Percentiles rank a stretch among this genome's conserved stretches.
Evolutionary conservation across 306 rosid species (phyloP).

Genomic region (Begonia fuchsioides): DNA sequence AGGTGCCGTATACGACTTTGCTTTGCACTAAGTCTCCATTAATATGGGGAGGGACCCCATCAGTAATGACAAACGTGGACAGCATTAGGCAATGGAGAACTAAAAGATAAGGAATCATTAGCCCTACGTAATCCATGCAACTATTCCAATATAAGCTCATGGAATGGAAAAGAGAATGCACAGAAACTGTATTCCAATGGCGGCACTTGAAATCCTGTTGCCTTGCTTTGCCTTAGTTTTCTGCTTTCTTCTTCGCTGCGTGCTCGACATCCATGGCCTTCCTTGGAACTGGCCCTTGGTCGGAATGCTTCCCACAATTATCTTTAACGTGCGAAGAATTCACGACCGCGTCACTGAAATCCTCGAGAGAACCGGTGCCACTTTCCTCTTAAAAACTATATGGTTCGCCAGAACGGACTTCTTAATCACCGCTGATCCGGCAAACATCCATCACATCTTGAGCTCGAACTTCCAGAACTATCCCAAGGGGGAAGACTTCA

Average conservation of each 20-base stretch:
- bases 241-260: background rate
- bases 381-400: slow-evolving; percentile 10
- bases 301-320: slow-evolving; percentile 22
- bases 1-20: no score
- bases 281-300: slow-evolving; percentile 20
- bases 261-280: background rate
- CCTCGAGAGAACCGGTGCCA: slow-evolving; percentile 12
- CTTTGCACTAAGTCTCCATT: no score
- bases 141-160: no score
- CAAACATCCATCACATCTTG: slow-evolving; percentile 15
- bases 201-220: background rate
- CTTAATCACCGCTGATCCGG: slow-evolving; percentile 18
- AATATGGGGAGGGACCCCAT: no score
- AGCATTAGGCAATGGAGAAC: no score
- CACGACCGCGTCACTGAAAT: slow-evolving; percentile 5
- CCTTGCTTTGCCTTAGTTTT: background rate
- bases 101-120: no score
- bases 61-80: no score
- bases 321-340: background rate
- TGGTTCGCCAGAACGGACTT: slow-evolving; percentile 18
- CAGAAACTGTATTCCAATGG: no score
- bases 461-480: slow-evolving; percentile 18
- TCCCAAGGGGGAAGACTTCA: slow-evolving; percentile 12
- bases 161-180: no score
- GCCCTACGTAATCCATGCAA: no score